Conservation (phyloP, 805 yeast species). For the Sugiyamaella marilandica region DNA sequence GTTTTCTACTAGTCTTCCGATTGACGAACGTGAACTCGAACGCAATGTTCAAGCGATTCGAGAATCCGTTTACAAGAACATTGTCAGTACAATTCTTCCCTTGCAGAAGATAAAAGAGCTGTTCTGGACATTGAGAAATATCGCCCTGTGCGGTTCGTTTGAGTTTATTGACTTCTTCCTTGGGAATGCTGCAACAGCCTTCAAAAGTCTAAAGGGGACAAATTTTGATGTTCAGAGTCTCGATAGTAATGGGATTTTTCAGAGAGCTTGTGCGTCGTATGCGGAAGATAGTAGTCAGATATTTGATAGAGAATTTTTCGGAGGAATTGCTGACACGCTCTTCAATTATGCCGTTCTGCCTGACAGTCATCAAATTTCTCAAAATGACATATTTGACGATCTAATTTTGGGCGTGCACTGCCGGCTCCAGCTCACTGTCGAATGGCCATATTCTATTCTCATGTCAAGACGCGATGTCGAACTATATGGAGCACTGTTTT, state of each 20-base stretch:
- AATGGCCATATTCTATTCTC: constrained; percentile 25
- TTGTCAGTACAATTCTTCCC: constrained; percentile 13
- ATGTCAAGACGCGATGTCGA: constrained; percentile 6
- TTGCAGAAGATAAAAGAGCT: constrained; percentile 2
- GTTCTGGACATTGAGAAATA: constrained; percentile 15
- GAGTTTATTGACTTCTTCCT: constrained; percentile 13
- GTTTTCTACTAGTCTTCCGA: constrained; percentile 9
- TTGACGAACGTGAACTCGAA: constrained; percentile 8
- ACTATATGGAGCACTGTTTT: constrained; percentile 11
- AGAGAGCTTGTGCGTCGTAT: constrained; percentile 8
- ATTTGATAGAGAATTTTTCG: constrained; percentile 5
- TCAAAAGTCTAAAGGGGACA: neutral
- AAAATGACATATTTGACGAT: constrained; percentile 19
- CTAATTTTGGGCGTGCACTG: constrained; percentile 14
- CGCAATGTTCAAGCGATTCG: neutral
- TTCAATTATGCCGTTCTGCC: neutral
- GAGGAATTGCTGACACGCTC: neutral
- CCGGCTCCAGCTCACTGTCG: constrained; percentile 13
- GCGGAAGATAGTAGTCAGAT: constrained; percentile 10
- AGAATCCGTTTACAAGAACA: constrained; percentile 14
- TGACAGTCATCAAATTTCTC: neutral
- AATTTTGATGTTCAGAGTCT: neutral
- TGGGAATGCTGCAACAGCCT: neutral
- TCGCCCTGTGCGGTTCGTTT: constrained; percentile 18
- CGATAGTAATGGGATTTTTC: neutral